These are phyloP conservation scores for Tylopilus rubrobrunneus DNA, from an alignment of 768 basidiomycete species.

Conservation along the genomic window DNA sequence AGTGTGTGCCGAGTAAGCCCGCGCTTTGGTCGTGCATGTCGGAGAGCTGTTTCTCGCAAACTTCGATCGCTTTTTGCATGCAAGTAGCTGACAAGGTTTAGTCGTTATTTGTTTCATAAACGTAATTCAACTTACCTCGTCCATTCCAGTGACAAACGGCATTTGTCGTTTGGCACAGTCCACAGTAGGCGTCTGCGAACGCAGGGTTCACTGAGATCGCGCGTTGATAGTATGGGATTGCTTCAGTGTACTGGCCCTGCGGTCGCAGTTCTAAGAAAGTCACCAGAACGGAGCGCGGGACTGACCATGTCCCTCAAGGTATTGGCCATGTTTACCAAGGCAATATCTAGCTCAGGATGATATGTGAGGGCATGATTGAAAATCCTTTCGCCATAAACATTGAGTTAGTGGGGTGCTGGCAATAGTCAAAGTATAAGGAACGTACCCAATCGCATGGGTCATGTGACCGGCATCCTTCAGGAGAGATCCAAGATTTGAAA, in stretches of 20 bases:
- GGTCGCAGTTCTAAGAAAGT: neutral
- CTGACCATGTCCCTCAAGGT: conserved; percentile 46
- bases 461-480: conserved; percentile 46
- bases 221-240: conserved; percentile 43
- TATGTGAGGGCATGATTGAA: conserved; percentile 37
- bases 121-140: conserved; percentile 25
- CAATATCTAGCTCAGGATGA: conserved; percentile 48
- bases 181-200: conserved; percentile 47
- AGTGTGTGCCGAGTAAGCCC: conserved; percentile 26
- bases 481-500: conserved; percentile 49
- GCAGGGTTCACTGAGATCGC: conserved; percentile 40
- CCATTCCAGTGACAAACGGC: conserved; percentile 47
- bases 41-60: conserved; percentile 37
- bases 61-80: conserved; percentile 36
- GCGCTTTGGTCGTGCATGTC: conserved; percentile 29
- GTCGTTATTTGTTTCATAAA: neutral
- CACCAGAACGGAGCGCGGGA: neutral
- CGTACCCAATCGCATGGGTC: conserved; percentile 40
- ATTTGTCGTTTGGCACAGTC: conserved; percentile 41
- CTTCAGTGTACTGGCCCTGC: conserved; percentile 41
- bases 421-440: neutral
- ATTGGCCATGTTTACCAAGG: conserved; percentile 49
- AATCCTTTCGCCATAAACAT: conserved; percentile 23
- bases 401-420: conserved; percentile 2
- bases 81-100: conserved; percentile 25